These are phyloP conservation scores for Rhododendron mucronatum DNA, from an alignment of 148 eudicot genomes.

Conservation along the genomic window DNA sequence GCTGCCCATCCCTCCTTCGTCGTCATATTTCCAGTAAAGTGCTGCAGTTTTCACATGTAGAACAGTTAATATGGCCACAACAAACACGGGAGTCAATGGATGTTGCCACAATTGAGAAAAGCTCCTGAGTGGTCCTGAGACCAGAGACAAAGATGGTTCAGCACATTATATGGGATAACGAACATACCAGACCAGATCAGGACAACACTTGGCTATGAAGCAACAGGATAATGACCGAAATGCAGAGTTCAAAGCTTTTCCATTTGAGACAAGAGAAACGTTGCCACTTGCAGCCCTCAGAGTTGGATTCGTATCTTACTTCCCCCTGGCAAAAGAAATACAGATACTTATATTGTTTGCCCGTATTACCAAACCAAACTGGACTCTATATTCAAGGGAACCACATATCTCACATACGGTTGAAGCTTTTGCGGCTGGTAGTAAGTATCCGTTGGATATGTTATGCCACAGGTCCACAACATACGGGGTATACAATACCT, in stretches of 20 bases:
- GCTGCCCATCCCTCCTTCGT: constrained; percentile 69
- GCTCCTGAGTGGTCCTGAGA: constrained; percentile 6
- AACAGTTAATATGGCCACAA: constrained; percentile 7
- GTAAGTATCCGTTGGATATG: background rate
- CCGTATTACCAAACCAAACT: no score
- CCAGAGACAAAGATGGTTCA: constrained; percentile 8
- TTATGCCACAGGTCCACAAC: background rate
- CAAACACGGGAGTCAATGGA: constrained; percentile 5
- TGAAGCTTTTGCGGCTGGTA: background rate
- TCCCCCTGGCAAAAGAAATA: background rate
- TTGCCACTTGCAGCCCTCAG: background rate
- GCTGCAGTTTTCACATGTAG: constrained; percentile 37
- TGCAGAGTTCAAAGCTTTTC: background rate
- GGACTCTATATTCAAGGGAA: background rate
- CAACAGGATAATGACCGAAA: background rate
- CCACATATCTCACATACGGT: background rate
- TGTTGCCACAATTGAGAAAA: background rate
- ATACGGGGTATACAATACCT: background rate
- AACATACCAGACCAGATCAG: constrained; percentile 11
- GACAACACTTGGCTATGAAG: constrained; percentile 13
- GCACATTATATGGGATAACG: background rate
- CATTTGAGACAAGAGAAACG: background rate
- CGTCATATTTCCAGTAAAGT: constrained; percentile 66
- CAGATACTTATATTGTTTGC: background rate
- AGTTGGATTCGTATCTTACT: background rate